Conservation (phyloP, 352 stramenopile species). For the Globisporangium lucens region DNA sequence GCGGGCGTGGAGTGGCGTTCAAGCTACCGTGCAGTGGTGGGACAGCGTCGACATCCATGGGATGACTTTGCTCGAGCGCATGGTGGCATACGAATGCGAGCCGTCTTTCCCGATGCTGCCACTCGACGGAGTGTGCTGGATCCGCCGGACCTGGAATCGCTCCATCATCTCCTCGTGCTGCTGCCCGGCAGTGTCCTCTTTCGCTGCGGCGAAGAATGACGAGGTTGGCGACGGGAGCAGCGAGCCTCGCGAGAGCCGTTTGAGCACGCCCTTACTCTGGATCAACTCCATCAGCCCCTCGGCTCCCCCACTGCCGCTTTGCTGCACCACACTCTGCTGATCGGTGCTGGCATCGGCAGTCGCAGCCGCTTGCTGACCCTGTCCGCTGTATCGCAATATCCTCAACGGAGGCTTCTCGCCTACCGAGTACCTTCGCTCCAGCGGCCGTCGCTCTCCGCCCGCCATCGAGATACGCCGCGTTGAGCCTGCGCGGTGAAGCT, state of each 20-base stretch:
- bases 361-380: not conserved
- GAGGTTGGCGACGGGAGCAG: not conserved
- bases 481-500: not conserved
- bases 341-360: not conserved
- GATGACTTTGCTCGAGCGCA: not conserved
- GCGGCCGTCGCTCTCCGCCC: not conserved
- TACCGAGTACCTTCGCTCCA: conserved; percentile 9
- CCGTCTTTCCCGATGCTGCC: not conserved
- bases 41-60: not conserved
- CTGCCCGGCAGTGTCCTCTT: conserved; percentile 9
- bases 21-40: not conserved
- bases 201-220: not conserved
- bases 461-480: not conserved
- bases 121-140: conserved; percentile 11
- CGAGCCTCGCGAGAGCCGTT: conserved; percentile 7
- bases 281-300: conserved; percentile 1
- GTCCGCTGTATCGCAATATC: not conserved
- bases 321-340: not conserved
- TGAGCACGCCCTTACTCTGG: not conserved
- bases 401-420: not conserved
- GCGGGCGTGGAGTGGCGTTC: not conserved
- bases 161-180: conserved; percentile 54
- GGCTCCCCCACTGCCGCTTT: not conserved
- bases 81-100: not conserved
- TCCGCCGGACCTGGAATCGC: conserved; percentile 40